phyloP scores from a whole-genome alignment of 768 basidiomycete genomes.

The Phanerochaete sordida region DNA sequence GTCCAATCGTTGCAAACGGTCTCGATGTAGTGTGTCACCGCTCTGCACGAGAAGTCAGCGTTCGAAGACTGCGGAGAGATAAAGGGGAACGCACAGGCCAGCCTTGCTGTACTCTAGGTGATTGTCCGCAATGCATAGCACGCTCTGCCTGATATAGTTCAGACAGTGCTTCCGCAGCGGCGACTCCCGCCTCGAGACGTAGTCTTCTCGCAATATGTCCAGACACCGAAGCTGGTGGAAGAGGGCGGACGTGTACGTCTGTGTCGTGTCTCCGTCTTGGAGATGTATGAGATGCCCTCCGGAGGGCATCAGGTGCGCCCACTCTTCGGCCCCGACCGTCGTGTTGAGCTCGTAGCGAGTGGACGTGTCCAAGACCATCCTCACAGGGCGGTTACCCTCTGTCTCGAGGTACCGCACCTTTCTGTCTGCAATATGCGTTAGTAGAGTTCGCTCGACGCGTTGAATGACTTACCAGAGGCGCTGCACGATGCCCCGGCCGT shows the following conservation, averaged over 20 bases:
- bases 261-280: neutral
- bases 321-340: neutral
- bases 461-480: too few relatives aligned
- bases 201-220: slow-evolving; percentile 19
- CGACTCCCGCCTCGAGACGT: slow-evolving; percentile 1
- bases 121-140: slow-evolving; percentile 25
- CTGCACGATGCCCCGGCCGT: too few relatives aligned
- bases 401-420: neutral
- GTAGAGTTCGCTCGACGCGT: too few relatives aligned
- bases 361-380: neutral
- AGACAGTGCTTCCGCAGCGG: slow-evolving; percentile 22
- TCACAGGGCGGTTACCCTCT: neutral
- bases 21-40: neutral
- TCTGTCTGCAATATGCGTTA: neutral
- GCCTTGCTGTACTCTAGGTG: neutral
- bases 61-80: neutral
- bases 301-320: slow-evolving; percentile 23
- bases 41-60: neutral
- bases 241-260: slow-evolving; percentile 13
- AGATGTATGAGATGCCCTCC: slow-evolving; percentile 29
- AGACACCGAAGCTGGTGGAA: slow-evolving; percentile 29
- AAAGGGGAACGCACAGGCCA: neutral
- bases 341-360: neutral
- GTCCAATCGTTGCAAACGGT: neutral
- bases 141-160: slow-evolving; percentile 23